These are phyloP conservation scores for Penicillium palitans DNA, from an alignment of 2,329 filamentous ascomycete genomes.

Conservation along the genomic window DNA sequence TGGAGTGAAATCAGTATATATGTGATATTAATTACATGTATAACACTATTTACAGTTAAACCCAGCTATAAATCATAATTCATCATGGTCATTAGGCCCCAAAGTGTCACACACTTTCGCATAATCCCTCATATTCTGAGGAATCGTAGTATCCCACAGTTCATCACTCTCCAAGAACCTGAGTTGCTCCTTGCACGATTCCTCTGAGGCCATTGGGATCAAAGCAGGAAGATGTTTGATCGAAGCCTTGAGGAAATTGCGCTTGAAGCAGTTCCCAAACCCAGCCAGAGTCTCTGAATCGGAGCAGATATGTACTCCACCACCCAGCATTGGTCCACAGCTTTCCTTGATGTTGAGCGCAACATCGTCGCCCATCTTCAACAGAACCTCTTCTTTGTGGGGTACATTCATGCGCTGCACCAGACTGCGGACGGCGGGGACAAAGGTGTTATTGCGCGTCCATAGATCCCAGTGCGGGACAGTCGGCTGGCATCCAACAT, in stretches of 20 bases:
- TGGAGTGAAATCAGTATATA: too few species aligned
- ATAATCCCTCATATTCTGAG: constrained; percentile 38
- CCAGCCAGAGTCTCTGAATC: constrained; percentile 33
- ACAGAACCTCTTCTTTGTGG: constrained; percentile 31
- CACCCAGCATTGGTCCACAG: constrained; percentile 33
- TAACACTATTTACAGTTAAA: constrained; percentile 1
- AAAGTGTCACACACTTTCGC: constrained; percentile 33
- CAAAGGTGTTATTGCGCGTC: constrained; percentile 40
- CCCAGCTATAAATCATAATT: constrained; percentile 15
- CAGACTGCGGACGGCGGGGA: constrained; percentile 37
- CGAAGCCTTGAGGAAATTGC: constrained; percentile 34
- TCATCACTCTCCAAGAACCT: constrained; percentile 32
- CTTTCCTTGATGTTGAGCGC: constrained; percentile 36
- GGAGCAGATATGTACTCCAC: constrained; percentile 36
- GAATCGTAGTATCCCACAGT: constrained; percentile 37
- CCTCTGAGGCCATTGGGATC: constrained; percentile 35
- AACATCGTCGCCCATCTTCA: constrained; percentile 38
- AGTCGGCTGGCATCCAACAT: constrained; percentile 35
- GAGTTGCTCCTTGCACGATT: constrained; percentile 33
- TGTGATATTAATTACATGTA: background rate
- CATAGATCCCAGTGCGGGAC: constrained; percentile 40
- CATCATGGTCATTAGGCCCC: constrained; percentile 21
- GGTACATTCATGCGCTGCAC: constrained; percentile 34
- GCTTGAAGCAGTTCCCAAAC: constrained; percentile 39
- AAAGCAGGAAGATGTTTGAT: constrained; percentile 32